These are phyloP conservation scores for Fraxinus quadrangulata DNA, from an alignment of 257 asterid species.

Conservation along the genomic window DNA sequence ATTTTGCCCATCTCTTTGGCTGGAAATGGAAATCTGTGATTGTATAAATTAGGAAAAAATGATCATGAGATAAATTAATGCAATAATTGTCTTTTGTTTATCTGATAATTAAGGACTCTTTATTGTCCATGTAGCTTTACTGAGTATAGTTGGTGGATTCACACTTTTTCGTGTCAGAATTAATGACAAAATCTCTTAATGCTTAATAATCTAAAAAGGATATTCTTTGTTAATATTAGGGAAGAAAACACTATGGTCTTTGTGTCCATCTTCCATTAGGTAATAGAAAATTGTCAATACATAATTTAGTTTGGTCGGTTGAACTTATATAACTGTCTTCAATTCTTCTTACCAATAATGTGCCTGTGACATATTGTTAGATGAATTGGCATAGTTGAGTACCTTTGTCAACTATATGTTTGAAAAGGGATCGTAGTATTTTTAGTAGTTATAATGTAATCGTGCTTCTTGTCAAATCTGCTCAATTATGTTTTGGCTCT, in stretches of 20 bases:
- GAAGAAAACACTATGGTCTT: background rate
- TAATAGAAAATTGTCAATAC: slow-evolving; percentile 9
- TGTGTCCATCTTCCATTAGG: background rate
- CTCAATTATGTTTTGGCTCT: background rate
- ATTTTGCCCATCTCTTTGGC: slow-evolving; percentile 12
- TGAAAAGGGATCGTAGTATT: background rate
- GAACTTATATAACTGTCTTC: background rate
- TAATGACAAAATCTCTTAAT: slow-evolving; percentile 10
- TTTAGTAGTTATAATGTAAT: background rate
- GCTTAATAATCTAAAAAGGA: background rate
- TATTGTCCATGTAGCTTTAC: slow-evolving; percentile 13
- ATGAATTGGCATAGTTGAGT: background rate
- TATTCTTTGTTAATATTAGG: slow-evolving; percentile 10
- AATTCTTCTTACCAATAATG: background rate
- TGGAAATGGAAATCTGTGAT: slow-evolving; percentile 1
- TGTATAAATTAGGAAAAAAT: slow-evolving; percentile 2
- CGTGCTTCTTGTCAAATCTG: background rate
- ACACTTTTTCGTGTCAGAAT: slow-evolving; percentile 16
- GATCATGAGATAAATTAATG: slow-evolving; percentile 1
- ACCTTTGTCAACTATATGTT: background rate
- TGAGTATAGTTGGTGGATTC: background rate
- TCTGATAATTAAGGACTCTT: slow-evolving; percentile 14
- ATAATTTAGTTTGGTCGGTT: slow-evolving; percentile 11
- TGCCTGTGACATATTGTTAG: slow-evolving; percentile 9
- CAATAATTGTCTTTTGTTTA: background rate